Conservation (phyloP, 495 filamentous ascomycete species). For the Symbiotaphrina buchneri region DNA sequence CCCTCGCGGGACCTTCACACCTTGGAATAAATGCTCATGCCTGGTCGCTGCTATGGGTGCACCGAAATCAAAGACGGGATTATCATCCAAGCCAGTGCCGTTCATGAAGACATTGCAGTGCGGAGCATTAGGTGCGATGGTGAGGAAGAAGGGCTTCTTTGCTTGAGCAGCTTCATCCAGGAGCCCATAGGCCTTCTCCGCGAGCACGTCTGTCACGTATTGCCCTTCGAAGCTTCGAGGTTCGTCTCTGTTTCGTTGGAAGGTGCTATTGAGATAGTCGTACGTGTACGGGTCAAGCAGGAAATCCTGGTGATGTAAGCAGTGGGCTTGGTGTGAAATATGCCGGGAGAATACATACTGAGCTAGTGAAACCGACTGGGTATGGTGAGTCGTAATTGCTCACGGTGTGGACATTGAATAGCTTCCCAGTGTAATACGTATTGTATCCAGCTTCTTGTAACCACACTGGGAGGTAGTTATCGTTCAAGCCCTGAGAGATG, state of each 20-base stretch:
- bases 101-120: slow-evolving; percentile 31
- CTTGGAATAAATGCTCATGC: slow-evolving; percentile 23
- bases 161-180: slow-evolving; percentile 33
- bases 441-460: slow-evolving; percentile 46
- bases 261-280: slow-evolving; percentile 41
- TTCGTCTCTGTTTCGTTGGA: slow-evolving; percentile 35
- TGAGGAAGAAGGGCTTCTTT: slow-evolving; percentile 41
- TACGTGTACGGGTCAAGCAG: slow-evolving; percentile 54
- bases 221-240: slow-evolving; percentile 32
- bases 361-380: slow-evolving; percentile 29
- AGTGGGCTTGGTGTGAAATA: slow-evolving; percentile 1
- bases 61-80: slow-evolving; percentile 13
- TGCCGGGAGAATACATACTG: too few relatives aligned
- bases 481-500: slow-evolving; percentile 37
- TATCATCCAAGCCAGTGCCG: slow-evolving; percentile 8
- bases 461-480: slow-evolving; percentile 45
- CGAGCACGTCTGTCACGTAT: slow-evolving; percentile 38
- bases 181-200: slow-evolving; percentile 35
- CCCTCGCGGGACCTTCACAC: slow-evolving; percentile 24
- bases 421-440: slow-evolving; percentile 53
- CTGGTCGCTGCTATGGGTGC: slow-evolving; percentile 25
- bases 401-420: slow-evolving; percentile 41
- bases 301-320: too few relatives aligned
- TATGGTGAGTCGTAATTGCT: slow-evolving; percentile 34
- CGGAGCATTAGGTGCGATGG: slow-evolving; percentile 40